phyloP scores from a whole-genome alignment of 148 eudicot species.

The Cornus suecica region DNA sequence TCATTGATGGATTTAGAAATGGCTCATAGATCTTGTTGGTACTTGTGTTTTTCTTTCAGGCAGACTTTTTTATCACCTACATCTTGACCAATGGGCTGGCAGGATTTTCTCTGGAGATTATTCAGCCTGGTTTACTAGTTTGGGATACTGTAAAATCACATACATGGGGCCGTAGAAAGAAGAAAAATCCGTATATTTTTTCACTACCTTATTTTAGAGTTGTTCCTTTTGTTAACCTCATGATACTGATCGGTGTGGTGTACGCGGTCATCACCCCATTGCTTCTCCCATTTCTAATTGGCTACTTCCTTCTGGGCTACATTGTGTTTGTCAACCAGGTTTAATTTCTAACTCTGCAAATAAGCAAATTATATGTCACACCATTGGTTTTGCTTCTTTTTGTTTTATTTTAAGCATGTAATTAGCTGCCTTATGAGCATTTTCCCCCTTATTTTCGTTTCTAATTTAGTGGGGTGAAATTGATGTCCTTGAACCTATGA shows the following conservation, averaged over 20 bases:
- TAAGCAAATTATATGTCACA: neutral
- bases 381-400: neutral
- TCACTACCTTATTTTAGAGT: slow-evolving; percentile 72
- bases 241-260: slow-evolving; percentile 72
- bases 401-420: neutral
- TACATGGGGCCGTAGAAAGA: slow-evolving; percentile 64
- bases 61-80: slow-evolving; percentile 91
- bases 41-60: slow-evolving; percentile 44
- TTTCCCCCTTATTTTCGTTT: neutral
- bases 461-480: neutral
- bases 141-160: slow-evolving; percentile 56
- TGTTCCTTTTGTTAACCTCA: slow-evolving; percentile 65
- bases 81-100: slow-evolving; percentile 84
- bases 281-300: slow-evolving; percentile 84
- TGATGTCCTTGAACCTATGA: neutral
- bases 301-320: slow-evolving; percentile 80
- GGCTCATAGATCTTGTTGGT: neutral
- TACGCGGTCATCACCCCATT: slow-evolving; percentile 87
- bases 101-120: slow-evolving; percentile 81
- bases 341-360: slow-evolving; percentile 2
- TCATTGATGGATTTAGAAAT: neutral
- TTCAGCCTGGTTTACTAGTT: slow-evolving; percentile 76
- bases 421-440: neutral
- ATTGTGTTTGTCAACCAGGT: slow-evolving; percentile 90
- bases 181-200: slow-evolving; percentile 57